These are phyloP conservation scores for Scalesia atractyloides DNA, from an alignment of 129 eudicot species.

Conservation along the genomic window DNA sequence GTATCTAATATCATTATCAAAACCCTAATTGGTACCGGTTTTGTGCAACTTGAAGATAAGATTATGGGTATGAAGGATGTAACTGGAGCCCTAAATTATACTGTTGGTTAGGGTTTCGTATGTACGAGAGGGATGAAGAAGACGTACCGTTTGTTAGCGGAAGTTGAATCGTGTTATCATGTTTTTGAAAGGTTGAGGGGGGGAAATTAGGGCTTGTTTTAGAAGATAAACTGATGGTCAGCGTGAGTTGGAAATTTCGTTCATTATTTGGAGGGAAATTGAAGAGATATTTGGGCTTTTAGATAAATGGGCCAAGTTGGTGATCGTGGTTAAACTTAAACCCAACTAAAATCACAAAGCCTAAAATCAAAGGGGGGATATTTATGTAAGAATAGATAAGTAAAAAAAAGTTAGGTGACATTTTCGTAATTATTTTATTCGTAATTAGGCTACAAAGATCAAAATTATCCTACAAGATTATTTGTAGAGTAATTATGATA, in stretches of 20 bases:
- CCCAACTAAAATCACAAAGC: no score
- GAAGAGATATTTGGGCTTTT: not conserved
- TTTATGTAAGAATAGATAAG: no score
- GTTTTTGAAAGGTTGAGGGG: constrained; percentile 35
- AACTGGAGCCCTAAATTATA: constrained; percentile 29
- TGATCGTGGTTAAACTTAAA: no score
- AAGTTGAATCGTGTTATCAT: constrained; percentile 40
- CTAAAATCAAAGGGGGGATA: no score
- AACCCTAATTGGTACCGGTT: not conserved
- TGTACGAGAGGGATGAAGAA: constrained; percentile 10
- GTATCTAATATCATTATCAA: not conserved
- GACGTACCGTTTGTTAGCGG: constrained; percentile 43
- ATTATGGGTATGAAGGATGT: not conserved
- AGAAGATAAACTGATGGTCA: constrained; percentile 22
- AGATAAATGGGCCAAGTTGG: constrained; percentile 16
- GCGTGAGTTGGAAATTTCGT: constrained; percentile 25
- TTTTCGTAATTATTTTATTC: no score
- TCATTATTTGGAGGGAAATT: constrained; percentile 56
- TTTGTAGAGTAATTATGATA: no score
- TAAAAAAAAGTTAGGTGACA: no score
- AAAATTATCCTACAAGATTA: no score
- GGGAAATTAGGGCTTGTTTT: constrained; percentile 47
- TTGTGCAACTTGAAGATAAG: constrained; percentile 8
- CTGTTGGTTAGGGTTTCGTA: not conserved
- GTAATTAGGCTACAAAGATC: no score